These are phyloP conservation scores for Suillus cothurnatus DNA, from an alignment of 768 basidiomycete genomes.

Conservation along the genomic window DNA sequence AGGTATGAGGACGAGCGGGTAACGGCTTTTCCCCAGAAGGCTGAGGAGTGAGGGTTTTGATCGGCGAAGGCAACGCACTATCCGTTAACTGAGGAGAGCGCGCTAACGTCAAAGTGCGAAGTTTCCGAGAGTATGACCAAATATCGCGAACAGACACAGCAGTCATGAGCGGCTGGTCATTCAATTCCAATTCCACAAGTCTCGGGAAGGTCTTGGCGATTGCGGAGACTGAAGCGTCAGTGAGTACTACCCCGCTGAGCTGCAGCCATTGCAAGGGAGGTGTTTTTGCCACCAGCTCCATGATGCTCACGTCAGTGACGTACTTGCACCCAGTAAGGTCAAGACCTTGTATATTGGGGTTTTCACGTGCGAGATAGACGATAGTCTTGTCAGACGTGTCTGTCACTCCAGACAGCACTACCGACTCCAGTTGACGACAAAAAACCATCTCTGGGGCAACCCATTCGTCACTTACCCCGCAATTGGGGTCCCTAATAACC, in stretches of 20 bases:
- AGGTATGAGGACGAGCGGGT: constrained; percentile 57
- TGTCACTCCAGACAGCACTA: constrained; percentile 67
- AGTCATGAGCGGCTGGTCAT: constrained; percentile 67
- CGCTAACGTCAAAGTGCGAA: constrained; percentile 75
- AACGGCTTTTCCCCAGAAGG: constrained; percentile 44
- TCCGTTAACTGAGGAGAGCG: constrained; percentile 80
- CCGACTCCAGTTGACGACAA: constrained; percentile 68
- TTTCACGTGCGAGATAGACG: constrained; percentile 59
- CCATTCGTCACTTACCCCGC: constrained; percentile 55
- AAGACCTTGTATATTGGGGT: constrained; percentile 70
- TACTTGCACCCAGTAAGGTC: constrained; percentile 75
- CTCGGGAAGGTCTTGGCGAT: constrained; percentile 75
- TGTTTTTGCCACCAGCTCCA: constrained; percentile 68
- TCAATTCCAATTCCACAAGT: constrained; percentile 82
- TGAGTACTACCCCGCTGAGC: constrained; percentile 67
- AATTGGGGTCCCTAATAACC: constrained; percentile 46
- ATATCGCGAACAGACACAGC: constrained; percentile 73
- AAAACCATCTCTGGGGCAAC: constrained; percentile 56
- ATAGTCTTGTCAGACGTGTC: constrained; percentile 73
- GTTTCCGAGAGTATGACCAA: constrained; percentile 78
- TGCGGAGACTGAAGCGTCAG: constrained; percentile 60
- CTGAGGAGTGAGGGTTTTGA: constrained; percentile 32
- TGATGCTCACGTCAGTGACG: constrained; percentile 78
- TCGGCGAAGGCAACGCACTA: constrained; percentile 67
- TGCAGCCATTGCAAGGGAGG: constrained; percentile 74